A percentile compares a stretch with the other conserved stretches of the same genome.
Evolutionary conservation across 805 yeast genomes (phyloP).

Genomic region (Kockiozyma suomiensis): DNA sequence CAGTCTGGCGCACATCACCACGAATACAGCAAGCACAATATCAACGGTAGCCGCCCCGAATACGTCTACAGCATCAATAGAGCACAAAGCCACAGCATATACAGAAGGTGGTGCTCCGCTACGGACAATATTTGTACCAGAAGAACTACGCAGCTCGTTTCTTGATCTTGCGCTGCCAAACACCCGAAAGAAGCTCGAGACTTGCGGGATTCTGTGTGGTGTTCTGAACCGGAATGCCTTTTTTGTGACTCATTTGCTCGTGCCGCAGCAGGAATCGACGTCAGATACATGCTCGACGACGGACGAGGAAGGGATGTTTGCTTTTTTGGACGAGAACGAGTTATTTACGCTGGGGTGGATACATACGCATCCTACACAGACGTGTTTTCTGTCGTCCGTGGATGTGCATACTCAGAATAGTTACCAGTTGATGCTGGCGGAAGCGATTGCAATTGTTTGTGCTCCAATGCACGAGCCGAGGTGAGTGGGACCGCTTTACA

Average conservation of each 20-base stretch:
- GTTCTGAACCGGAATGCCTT: conserved; percentile 62
- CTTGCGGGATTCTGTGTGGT: conserved; percentile 70
- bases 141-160: conserved; percentile 48
- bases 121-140: conserved; percentile 56
- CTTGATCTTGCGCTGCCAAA: conserved; percentile 53
- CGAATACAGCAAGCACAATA: not conserved
- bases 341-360: conserved; percentile 73
- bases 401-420: conserved; percentile 70
- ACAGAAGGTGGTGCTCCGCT: conserved; percentile 63
- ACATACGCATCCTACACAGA: conserved; percentile 73
- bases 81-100: conserved; percentile 38
- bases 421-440: conserved; percentile 70
- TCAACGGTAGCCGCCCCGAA: not conserved
- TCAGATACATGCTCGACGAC: conserved; percentile 63
- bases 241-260: conserved; percentile 61
- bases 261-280: conserved; percentile 66
- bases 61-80: not conserved
- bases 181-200: conserved; percentile 56
- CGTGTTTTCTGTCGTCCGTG: conserved; percentile 67
- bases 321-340: conserved; percentile 56
- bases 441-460: conserved; percentile 68
- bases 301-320: conserved; percentile 61
- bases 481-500: too few species aligned
- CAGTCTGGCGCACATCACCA: not conserved
- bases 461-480: conserved; percentile 55